Evolutionary conservation across 225 moss, liverwort and hornwort species (phyloP), one percentile per base, ranked within the genome.

Genomic region (Rhytidiadelphus loreus): DNA sequence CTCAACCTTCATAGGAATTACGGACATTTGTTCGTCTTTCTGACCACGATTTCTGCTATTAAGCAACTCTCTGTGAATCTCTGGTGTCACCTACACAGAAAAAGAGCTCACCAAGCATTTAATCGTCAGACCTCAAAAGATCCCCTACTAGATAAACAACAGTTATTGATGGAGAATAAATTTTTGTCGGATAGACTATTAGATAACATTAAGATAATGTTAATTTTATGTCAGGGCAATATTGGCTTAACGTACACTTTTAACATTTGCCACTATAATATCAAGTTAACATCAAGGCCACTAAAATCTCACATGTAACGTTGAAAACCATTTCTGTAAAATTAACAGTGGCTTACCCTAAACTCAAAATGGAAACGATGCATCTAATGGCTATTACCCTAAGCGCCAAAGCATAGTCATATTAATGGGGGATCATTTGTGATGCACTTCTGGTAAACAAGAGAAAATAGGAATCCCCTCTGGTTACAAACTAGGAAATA

Each of bases 11-110:
- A 93, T 93, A 61, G 94, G 87, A 74, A 92, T 66, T 48, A 68
- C 86, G 66, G 91, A 85, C 82, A 81, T 87, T 12, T 86, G 82
- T 9, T 91, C 92, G 30, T 91, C 95, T 70, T 95, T 96, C 74
- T 97, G 96, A 44, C 99, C 99, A 63, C 97, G 95, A 87, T 93
- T 92, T 81, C 91, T 90, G 85, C 97, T 96, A 41, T 96, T 92
- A 25, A 95, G 95, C 71, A 99, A 84, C 90, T 99, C 99, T 68
- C 99, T 91, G 39, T 99, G 97, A 87, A 99, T 96, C 93, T 99
- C 96, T 5, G 97, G 96, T 52, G 96, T 99, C 43, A 97, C 97
- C 97, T 98, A 80, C 89, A 89, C 43, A 74, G 65, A 24, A 44
- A 25, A 83, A 79, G 68, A 81, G 46, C 30, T 82, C 85, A 89